Percentiles rank a stretch among this genome's conserved stretches.
Evolutionary conservation across 2,329 filamentous ascomycete genomes (phyloP).

Genomic region (Alternaria sp.): DNA sequence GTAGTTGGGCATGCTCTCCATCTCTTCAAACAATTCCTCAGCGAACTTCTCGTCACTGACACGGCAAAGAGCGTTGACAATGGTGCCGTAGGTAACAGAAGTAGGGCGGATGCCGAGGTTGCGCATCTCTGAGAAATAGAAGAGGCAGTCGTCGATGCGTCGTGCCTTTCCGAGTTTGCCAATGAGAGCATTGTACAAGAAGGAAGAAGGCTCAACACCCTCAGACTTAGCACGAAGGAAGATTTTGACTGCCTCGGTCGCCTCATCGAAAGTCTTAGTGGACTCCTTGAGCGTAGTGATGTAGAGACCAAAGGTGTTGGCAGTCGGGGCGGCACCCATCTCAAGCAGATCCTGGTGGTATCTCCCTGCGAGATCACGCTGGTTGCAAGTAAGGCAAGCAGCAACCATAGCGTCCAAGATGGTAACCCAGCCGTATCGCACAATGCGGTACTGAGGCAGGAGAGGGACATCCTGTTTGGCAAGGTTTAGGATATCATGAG

Average conservation of each 20-base stretch:
- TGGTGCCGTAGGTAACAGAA: slow-evolving; percentile 96
- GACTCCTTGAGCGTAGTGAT: slow-evolving; percentile 99
- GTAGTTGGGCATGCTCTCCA: slow-evolving; percentile 99
- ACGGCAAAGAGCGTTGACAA: slow-evolving; percentile 96
- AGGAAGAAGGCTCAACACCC: slow-evolving; percentile 93
- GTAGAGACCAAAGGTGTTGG: slow-evolving; percentile 97
- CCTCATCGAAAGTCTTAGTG: slow-evolving; percentile 96
- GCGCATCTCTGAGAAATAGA: slow-evolving; percentile 98
- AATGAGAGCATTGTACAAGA: slow-evolving; percentile 97
- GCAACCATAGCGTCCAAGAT: slow-evolving; percentile 97
- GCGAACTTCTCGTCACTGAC: slow-evolving; percentile 98
- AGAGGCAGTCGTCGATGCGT: slow-evolving; percentile 96
- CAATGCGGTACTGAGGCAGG: slow-evolving; percentile 81
- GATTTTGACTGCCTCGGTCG: slow-evolving; percentile 95
- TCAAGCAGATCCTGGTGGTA: slow-evolving; percentile 91
- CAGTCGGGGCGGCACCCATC: slow-evolving; percentile 90
- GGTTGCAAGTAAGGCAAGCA: slow-evolving; percentile 83
- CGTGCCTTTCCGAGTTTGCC: slow-evolving; percentile 98
- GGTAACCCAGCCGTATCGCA: slow-evolving; percentile 94
- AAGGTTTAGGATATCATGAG: slow-evolving; percentile 87
- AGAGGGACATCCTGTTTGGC: slow-evolving; percentile 89
- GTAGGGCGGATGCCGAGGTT: slow-evolving; percentile 91
- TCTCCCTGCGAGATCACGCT: slow-evolving; percentile 80
- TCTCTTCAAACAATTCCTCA: slow-evolving; percentile 97
- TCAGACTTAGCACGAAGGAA: slow-evolving; percentile 93